These are phyloP conservation scores for Apiospora hydei DNA, from an alignment of 2,329 filamentous ascomycete genomes.

Conservation along the genomic window DNA sequence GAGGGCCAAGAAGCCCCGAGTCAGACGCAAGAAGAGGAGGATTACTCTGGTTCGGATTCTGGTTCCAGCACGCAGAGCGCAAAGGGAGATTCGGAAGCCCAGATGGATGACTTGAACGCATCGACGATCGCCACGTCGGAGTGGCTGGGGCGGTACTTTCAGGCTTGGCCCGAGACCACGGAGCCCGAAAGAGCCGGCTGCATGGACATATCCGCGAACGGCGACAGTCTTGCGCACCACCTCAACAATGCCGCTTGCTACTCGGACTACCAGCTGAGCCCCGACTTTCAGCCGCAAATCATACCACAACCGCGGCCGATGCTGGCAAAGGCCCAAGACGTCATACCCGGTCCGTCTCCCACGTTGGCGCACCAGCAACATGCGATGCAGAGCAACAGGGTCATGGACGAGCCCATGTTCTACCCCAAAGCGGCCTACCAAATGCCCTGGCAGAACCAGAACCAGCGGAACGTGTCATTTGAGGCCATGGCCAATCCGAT, in stretches of 20 bases:
- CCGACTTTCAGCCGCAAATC: neutral
- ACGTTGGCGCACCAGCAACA: neutral
- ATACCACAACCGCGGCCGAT: neutral
- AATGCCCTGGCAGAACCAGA: neutral
- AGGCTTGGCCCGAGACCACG: constrained; percentile 36
- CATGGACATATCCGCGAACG: constrained; percentile 30
- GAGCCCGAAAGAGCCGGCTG: constrained; percentile 31
- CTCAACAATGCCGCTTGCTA: constrained; percentile 31
- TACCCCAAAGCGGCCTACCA: constrained; percentile 2
- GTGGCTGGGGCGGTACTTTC: constrained; percentile 37
- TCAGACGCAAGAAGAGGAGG: neutral
- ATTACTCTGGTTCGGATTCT: neutral
- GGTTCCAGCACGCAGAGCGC: neutral
- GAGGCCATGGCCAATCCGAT: neutral
- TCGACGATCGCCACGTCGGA: constrained; percentile 33
- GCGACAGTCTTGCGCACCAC: constrained; percentile 38
- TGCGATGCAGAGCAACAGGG: neutral
- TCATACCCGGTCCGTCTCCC: neutral
- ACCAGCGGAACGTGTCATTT: neutral
- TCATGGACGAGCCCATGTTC: constrained; percentile 7
- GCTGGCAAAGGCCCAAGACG: neutral
- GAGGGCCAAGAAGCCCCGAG: constrained; percentile 27
- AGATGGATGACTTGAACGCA: constrained; percentile 5
- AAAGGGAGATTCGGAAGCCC: neutral
- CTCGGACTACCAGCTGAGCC: neutral